Evolutionary conservation across 177 flowering plant genomes (phyloP).

Genomic region (Tripterygium wilfordii): DNA sequence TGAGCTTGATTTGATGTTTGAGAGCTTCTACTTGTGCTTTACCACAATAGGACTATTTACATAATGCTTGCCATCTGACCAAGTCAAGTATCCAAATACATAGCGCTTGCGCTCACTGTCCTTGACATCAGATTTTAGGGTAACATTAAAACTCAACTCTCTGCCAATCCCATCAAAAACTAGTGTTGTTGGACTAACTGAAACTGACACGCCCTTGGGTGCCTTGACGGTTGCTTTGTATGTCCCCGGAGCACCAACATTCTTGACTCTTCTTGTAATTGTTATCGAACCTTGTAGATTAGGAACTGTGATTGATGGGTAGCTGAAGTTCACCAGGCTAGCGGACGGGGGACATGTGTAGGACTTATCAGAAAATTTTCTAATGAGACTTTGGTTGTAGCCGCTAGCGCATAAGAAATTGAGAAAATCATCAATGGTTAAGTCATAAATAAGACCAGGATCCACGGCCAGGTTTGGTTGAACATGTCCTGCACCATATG

Average conservation of each 20-base stretch:
- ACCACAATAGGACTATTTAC: constrained; percentile 23
- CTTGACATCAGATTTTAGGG: background rate
- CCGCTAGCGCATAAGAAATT: constrained; percentile 39
- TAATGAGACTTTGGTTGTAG: constrained; percentile 23
- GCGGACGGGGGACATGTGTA: constrained; percentile 29
- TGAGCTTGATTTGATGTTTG: too few species aligned
- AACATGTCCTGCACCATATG: constrained; percentile 48
- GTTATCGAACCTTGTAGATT: constrained; percentile 26
- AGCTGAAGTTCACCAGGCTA: constrained; percentile 40
- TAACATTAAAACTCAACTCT: constrained; percentile 11
- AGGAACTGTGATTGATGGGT: constrained; percentile 62
- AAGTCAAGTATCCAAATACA: constrained; percentile 16
- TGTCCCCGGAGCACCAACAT: constrained; percentile 53
- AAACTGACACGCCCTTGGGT: constrained; percentile 20
- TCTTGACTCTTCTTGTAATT: constrained; percentile 38
- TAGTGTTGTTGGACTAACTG: constrained; percentile 5
- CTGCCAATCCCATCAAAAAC: constrained; percentile 7
- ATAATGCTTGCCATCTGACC: constrained; percentile 20
- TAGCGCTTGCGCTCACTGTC: background rate
- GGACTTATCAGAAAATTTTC: constrained; percentile 13
- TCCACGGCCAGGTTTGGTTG: constrained; percentile 44
- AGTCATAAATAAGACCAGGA: constrained; percentile 57
- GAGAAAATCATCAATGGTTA: constrained; percentile 29
- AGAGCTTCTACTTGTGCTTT: too few species aligned
- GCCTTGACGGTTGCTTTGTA: constrained; percentile 27